Percentiles rank a stretch among this genome's conserved stretches.
phyloP scores from a whole-genome alignment of 164 flowering plant genomes.

The Stephania cephalantha region DNA sequence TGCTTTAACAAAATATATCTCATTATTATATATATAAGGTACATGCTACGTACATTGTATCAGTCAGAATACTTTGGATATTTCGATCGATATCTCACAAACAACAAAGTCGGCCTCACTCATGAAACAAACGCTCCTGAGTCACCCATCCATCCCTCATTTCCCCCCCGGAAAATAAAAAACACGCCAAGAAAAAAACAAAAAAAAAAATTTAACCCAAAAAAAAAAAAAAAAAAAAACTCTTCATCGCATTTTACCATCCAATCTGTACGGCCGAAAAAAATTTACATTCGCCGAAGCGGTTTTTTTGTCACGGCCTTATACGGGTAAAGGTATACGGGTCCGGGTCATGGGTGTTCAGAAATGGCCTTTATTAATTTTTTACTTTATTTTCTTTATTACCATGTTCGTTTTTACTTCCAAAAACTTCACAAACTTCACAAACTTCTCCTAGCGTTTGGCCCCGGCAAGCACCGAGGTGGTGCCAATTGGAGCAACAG shows the following conservation, averaged over 20 bases:
- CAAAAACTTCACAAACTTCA: too few relatives aligned
- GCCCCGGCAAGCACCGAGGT: slow-evolving; percentile 4
- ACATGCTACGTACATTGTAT: neutral
- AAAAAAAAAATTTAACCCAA: too few relatives aligned
- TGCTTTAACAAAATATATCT: too few relatives aligned
- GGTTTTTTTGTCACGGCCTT: neutral
- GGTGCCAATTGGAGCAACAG: neutral
- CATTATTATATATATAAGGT: neutral
- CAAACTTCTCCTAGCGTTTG: neutral
- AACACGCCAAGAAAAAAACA: neutral
- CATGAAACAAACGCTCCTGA: neutral
- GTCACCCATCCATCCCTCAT: neutral
- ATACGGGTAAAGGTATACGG: neutral
- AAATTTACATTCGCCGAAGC: neutral
- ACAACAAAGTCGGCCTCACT: neutral
- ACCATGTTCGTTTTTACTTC: too few relatives aligned
- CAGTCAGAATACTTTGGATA: neutral
- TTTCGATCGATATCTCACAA: neutral
- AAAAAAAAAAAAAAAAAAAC: neutral
- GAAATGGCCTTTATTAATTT: neutral
- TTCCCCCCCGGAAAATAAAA: neutral
- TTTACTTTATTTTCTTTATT: neutral
- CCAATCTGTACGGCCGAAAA: slow-evolving; percentile 2
- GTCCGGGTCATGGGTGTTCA: neutral
- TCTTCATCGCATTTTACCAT: neutral